phyloP scores from a whole-genome alignment of 768 basidiomycete species.

The Russula earlei region DNA sequence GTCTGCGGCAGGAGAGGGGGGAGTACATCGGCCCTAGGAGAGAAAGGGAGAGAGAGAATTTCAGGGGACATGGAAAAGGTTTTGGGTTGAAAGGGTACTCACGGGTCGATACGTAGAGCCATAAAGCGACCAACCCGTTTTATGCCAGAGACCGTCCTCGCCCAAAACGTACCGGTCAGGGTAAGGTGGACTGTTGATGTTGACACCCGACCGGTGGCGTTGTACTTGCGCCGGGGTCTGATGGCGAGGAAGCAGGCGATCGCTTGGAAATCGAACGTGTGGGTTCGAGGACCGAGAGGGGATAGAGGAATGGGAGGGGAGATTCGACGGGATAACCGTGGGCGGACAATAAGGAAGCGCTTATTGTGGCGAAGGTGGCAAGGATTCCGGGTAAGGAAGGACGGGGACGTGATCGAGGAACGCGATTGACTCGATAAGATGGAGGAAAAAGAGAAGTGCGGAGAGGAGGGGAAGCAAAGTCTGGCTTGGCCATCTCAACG shows the following conservation, averaged over 20 bases:
- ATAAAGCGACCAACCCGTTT: constrained; percentile 45
- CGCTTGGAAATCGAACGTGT: constrained; percentile 1
- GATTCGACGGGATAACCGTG: constrained; percentile 6
- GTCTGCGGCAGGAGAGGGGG: background rate
- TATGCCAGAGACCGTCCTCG: constrained; percentile 21
- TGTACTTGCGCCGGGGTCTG: background rate
- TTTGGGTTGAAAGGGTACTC: constrained; percentile 23
- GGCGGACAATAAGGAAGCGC: background rate
- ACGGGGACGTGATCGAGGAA: constrained; percentile 2
- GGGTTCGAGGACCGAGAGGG: constrained; percentile 27
- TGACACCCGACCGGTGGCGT: background rate
- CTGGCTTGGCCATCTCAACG: constrained; percentile 25
- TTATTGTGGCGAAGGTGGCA: constrained; percentile 8
- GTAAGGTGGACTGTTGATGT: background rate
- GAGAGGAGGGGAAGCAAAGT: constrained; percentile 1
- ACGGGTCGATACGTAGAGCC: constrained; percentile 62
- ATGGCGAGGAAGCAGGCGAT: background rate
- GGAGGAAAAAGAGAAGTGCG: constrained; percentile 6
- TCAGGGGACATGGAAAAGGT: background rate
- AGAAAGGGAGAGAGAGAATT: constrained; percentile 29
- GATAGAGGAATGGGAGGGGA: constrained; percentile 20
- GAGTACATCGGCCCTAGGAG: background rate
- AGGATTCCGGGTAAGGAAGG: background rate
- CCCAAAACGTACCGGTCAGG: constrained; percentile 21
- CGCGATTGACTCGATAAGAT: background rate